These are phyloP conservation scores for Hydrangea macrophylla DNA, from an alignment of 148 eudicot genomes.

Conservation along the genomic window DNA sequence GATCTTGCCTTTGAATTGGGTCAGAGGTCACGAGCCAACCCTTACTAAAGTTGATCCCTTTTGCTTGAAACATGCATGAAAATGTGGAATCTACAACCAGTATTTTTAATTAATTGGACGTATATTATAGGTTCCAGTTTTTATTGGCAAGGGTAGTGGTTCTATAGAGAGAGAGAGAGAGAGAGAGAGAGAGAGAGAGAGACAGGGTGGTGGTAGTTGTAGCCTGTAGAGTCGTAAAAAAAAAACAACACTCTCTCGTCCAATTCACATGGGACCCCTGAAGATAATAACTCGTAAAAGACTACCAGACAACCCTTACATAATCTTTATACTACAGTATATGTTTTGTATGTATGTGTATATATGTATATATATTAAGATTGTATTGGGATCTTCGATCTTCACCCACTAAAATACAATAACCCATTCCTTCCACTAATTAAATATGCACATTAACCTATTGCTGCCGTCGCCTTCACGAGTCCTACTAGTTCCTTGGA, in stretches of 20 bases:
- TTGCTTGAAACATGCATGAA: constrained; percentile 34
- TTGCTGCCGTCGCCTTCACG: constrained; percentile 74
- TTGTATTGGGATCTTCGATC: constrained; percentile 14
- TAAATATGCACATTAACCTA: constrained; percentile 15
- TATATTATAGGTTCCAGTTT: too few species aligned
- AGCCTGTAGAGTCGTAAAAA: constrained; percentile 14
- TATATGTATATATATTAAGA: neutral
- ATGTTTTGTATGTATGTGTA: too few species aligned
- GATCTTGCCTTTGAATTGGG: constrained; percentile 13
- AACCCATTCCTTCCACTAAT: neutral
- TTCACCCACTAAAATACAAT: neutral
- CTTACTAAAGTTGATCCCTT: constrained; percentile 2
- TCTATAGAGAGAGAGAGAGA: too few species aligned
- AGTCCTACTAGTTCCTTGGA: constrained; percentile 20
- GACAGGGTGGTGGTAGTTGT: neutral
- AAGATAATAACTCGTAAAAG: constrained; percentile 7
- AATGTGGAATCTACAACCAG: constrained; percentile 13
- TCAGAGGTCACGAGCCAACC: constrained; percentile 24
- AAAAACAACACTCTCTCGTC: neutral
- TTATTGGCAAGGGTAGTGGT: neutral
- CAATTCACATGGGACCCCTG: constrained; percentile 36
- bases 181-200: too few species aligned
- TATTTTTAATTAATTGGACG: too few species aligned
- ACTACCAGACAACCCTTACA: neutral
- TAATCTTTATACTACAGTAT: neutral